Percentiles rank a stretch among this genome's conserved stretches.
These are phyloP conservation scores for Volvox carteri DNA, from an alignment of 163 green algal genomes.

Conservation along the genomic window DNA sequence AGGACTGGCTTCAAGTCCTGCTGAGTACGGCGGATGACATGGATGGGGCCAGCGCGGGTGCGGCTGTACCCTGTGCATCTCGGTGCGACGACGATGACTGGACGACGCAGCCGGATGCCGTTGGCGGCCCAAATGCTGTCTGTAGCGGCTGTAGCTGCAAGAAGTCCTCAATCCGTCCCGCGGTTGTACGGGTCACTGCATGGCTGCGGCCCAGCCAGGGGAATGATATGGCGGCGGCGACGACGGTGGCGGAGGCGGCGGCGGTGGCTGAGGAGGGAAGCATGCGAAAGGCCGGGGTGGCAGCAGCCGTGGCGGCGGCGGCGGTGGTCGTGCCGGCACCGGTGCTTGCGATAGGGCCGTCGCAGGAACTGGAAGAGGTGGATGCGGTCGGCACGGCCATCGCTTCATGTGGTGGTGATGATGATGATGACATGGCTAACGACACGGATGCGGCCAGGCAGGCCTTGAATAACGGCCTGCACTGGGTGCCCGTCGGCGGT, in stretches of 20 bases:
- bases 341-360: not conserved
- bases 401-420: not conserved
- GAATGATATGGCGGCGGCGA: not conserved
- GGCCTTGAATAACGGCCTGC: not conserved
- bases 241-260: not conserved
- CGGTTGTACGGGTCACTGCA: too few relatives aligned
- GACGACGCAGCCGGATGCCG: too few relatives aligned
- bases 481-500: not conserved
- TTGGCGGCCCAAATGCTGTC: too few relatives aligned
- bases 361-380: too few relatives aligned
- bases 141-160: too few relatives aligned
- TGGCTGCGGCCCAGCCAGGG: too few relatives aligned
- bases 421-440: not conserved
- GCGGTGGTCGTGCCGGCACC: not conserved
- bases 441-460: not conserved
- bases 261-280: not conserved
- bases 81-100: not conserved
- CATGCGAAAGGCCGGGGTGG: not conserved
- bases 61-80: not conserved
- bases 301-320: not conserved
- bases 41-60: not conserved
- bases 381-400: too few relatives aligned
- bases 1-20: not conserved
- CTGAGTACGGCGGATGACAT: not conserved
- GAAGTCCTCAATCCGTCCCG: too few relatives aligned